Evolutionary conservation across 2,329 filamentous ascomycete genomes (phyloP).

Genomic region (Claviceps fusiformis): DNA sequence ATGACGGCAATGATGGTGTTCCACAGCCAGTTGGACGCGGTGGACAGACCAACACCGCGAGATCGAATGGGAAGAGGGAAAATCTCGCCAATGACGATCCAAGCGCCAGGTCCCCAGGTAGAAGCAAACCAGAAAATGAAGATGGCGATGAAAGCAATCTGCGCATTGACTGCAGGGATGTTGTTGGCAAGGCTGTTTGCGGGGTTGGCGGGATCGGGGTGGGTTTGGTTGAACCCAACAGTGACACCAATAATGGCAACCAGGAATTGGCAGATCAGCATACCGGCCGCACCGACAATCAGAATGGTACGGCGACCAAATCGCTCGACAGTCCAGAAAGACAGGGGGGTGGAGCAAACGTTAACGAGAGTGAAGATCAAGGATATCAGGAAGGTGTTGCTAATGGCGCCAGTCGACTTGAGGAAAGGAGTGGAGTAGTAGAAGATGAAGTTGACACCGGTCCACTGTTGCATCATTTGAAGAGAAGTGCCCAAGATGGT

Average conservation of each 20-base stretch:
- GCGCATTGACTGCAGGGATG: slow-evolving; percentile 45
- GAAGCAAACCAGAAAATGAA: slow-evolving; percentile 89
- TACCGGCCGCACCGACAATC: slow-evolving; percentile 64
- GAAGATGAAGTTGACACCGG: slow-evolving; percentile 89
- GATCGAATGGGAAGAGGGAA: slow-evolving; percentile 83
- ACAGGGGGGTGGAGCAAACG: slow-evolving; percentile 70
- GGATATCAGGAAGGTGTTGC: slow-evolving; percentile 68
- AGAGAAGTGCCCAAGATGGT: slow-evolving; percentile 59
- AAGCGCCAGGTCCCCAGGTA: slow-evolving; percentile 75
- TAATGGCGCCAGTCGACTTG: slow-evolving; percentile 60
- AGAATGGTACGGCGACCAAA: slow-evolving; percentile 71
- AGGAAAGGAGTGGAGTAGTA: slow-evolving; percentile 81
- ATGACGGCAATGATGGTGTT: slow-evolving; percentile 62
- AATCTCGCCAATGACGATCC: slow-evolving; percentile 79
- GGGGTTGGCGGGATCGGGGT: slow-evolving; percentile 29
- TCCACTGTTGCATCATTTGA: slow-evolving; percentile 75
- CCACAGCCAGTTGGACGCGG: slow-evolving; percentile 86
- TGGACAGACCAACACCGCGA: slow-evolving; percentile 74
- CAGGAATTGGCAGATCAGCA: slow-evolving; percentile 79
- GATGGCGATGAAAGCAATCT: slow-evolving; percentile 81
- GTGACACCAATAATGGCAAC: slow-evolving; percentile 64
- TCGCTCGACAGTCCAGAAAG: slow-evolving; percentile 75
- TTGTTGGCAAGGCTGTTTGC: slow-evolving; percentile 33
- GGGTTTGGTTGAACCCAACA: slow-evolving; percentile 37
- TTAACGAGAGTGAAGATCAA: slow-evolving; percentile 83